Evolutionary conservation across 2,329 filamentous ascomycete species (phyloP), one percentile per base, ranked within the genome.

Genomic region (Exutisphaerella laricina): DNA sequence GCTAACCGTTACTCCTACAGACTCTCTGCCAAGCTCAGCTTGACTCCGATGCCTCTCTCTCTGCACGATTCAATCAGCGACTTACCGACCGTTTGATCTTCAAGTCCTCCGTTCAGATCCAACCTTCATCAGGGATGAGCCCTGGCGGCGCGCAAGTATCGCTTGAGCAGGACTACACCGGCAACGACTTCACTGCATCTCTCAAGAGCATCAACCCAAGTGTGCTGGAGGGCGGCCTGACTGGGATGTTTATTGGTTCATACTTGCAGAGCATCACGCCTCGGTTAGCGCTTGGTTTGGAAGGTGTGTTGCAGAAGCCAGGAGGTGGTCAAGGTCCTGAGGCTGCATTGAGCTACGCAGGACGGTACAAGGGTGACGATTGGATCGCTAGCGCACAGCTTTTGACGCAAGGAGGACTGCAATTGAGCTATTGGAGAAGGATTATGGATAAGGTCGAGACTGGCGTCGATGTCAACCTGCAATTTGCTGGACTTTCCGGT

Each of bases 151-250:
- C 89, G 60, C 89, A 97, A 79, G 75, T 92, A 49, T 88, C 94
- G 62, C 77, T 96, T 65, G 92, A 98, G 67, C 88, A 94, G 66
- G 92, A 98, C 71, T 97, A 96, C 71, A 85, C 80, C 16, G 92
- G 92, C 63, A 74, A 79, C 59, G 92, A 98, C 70, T 98, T 98
- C 70, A 90, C 85, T 32, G 88, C 88, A 17, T 90, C 86, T 30
- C 63, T 98, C 58, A 98, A 97, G 74, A 82, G 88, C 61, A 79
- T 97, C 63, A 97, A 97, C 73, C 92, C 92, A n/a, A 96, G 88
- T 4, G 74, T 84, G 55, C 78, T 98, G 40, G 89, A 97, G 64
- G 90, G 92, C 46, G 88, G 88, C 43, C 69, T 96, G 39, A 98
- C 90, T 18, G 92, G 92, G 58, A 95, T 97, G 69, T 88, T 88